Base-by-base conservation (phyloP, 106 monocot genomes). In the Vanilla planifolia region DNA sequence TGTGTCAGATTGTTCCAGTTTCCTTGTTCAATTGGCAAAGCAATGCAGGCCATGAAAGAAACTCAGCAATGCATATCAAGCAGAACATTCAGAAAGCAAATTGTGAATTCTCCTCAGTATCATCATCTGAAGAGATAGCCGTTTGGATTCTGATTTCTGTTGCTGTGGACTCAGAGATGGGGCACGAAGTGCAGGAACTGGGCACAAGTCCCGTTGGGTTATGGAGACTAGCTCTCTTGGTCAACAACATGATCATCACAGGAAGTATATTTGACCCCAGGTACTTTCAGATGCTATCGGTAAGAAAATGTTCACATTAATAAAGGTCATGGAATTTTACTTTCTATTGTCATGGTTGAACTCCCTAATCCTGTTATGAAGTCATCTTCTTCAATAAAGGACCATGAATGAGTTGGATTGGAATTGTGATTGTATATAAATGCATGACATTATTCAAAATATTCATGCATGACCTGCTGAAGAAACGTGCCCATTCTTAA, bases 211-310 rank as follows among this genome's bases (percentile, higher is more conserved):
- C 48, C 19, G 28, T 47, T 66, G 68, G 75, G 45, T 66, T 63
- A 1, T 86, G 87, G 87, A 84, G 84, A 65, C 75, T 84, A 33
- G 92, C 77, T 29, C 48, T 92, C 51, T 22, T 83, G 34, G 69
- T 62, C 4, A 79, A 71, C 25, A 64, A 74, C 45, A 64, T 20
- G 37, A 52, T 92, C 0, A 51, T 84, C 51, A 57, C 87, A 52
- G 87, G 83, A 36, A 62, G 41, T 33, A 33, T 63, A 28, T 76
- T 84, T 56, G 78, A 92, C 61, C 50, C 59, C 25, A 92, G 92
- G 87, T 92, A 84, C 43, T 25, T 61, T 33, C 20, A 33, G 24
- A 6, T 36, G 25, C 22, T 6, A 36, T 35, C 57, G 28, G 20
- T 57, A n/a, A n/a, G n/a, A n/a, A n/a, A n/a, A n/a, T n/a, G n/a